A percentile compares a stretch with the other conserved stretches of the same genome.
These are phyloP conservation scores for Bryum argenteum DNA, from an alignment of 225 moss, liverwort and hornwort species.

Conservation along the genomic window DNA sequence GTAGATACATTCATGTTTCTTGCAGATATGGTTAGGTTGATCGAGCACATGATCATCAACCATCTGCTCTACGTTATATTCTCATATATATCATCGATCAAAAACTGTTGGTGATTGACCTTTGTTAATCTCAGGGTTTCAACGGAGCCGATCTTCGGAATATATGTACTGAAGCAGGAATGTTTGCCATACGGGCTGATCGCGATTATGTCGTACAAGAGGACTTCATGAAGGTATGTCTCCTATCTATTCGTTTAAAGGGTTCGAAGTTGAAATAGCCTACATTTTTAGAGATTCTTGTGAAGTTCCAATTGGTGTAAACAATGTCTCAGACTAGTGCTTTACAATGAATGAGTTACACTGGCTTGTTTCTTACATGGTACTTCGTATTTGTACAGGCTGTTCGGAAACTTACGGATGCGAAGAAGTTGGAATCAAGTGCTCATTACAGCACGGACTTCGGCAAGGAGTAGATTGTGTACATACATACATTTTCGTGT, in stretches of 20 bases:
- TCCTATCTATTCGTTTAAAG: not conserved
- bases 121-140: conserved; percentile 69
- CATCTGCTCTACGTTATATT: not conserved
- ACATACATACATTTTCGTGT: conserved; percentile 13
- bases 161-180: conserved; percentile 95
- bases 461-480: conserved; percentile 75
- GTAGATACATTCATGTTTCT: not conserved
- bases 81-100: not conserved
- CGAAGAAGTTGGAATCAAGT: conserved; percentile 98
- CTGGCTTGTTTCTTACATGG: conserved; percentile 16
- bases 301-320: not conserved
- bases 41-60: not conserved
- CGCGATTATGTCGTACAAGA: conserved; percentile 94
- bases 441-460: conserved; percentile 98
- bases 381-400: conserved; percentile 57
- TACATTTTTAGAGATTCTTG: conserved; percentile 8
- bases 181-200: conserved; percentile 97
- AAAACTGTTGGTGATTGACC: conserved; percentile 5
- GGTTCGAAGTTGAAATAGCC: conserved; percentile 4
- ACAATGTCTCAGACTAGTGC: not conserved
- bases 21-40: conserved; percentile 3
- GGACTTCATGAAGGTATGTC: conserved; percentile 95
- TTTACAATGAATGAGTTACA: not conserved
- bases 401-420: conserved; percentile 93
- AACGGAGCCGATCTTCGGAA: conserved; percentile 98